phyloP scores from a whole-genome alignment of 257 asterid genomes.

The Salvia miltiorrhiza region DNA sequence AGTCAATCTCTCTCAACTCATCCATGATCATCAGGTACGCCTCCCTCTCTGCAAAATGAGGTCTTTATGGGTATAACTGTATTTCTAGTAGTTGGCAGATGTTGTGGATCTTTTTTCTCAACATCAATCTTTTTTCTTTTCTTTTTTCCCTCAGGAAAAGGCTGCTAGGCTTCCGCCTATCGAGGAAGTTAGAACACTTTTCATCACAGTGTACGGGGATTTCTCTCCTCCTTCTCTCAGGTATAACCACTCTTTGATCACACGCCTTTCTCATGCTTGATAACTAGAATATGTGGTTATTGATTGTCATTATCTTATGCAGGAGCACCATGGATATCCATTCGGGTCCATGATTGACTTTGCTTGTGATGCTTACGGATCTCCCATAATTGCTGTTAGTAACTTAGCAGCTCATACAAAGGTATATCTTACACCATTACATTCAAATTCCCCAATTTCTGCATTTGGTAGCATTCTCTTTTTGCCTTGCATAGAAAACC shows the following conservation, averaged over 20 bases:
- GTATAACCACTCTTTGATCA: constrained; percentile 19
- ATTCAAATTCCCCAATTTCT: too few species aligned
- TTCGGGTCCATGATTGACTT: constrained; percentile 84
- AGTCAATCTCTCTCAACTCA: constrained; percentile 40
- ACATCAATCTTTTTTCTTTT: too few species aligned
- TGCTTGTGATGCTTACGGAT: constrained; percentile 77
- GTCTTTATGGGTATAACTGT: not conserved
- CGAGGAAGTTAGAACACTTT: constrained; percentile 65
- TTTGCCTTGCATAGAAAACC: too few species aligned
- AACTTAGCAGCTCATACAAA: constrained; percentile 68
- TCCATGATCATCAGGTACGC: constrained; percentile 70
- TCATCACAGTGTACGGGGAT: constrained; percentile 59
- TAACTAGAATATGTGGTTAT: not conserved
- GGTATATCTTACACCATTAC: constrained; percentile 25
- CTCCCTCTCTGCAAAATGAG: not conserved
- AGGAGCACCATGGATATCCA: constrained; percentile 77
- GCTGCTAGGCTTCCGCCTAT: constrained; percentile 68
- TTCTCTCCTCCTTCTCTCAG: constrained; percentile 75
- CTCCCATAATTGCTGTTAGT: constrained; percentile 69
- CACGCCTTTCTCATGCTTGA: not conserved
- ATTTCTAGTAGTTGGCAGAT: not conserved
- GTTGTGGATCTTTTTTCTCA: not conserved
- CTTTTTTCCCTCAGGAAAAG: constrained; percentile 35
- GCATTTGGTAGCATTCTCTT: not conserved
- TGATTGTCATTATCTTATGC: constrained; percentile 16